Conservation (phyloP, 2,329 filamentous ascomycete species). For the Colletotrichum falcatum region DNA sequence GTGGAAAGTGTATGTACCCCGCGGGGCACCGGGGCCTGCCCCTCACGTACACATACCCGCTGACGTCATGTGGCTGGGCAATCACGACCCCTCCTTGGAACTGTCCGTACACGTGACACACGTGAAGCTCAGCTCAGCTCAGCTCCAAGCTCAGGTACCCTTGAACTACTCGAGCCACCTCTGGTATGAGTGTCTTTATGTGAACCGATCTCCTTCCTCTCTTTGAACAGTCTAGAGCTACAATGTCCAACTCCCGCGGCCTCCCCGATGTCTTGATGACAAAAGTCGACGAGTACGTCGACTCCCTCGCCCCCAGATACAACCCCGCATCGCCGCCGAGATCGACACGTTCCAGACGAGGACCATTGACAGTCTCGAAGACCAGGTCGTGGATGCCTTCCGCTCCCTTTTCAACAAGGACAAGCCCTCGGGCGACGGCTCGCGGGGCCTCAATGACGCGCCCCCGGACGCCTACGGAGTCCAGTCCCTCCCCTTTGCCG, state of each 20-base stretch:
- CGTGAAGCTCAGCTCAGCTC: neutral
- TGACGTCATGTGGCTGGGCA: conserved; percentile 5
- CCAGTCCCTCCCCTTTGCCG: conserved; percentile 58
- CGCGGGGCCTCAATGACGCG: conserved; percentile 48
- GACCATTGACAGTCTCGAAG: conserved; percentile 59
- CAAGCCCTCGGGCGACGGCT: conserved; percentile 38
- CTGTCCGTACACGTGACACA: conserved; percentile 7
- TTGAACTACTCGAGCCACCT: too few species aligned
- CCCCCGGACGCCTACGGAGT: conserved; percentile 56
- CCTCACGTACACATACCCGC: neutral
- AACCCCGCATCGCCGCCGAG: conserved; percentile 59
- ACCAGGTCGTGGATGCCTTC: conserved; percentile 59
- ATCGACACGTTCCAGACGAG: conserved; percentile 58
- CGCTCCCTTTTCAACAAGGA: conserved; percentile 57
- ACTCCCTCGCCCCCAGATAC: conserved; percentile 59
- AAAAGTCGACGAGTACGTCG: conserved; percentile 60
- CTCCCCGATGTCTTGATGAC: conserved; percentile 57
- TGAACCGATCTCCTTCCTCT: neutral
- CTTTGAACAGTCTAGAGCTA: neutral
- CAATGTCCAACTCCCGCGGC: conserved; percentile 50
- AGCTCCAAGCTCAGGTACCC: neutral
- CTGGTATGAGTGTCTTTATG: too few species aligned
- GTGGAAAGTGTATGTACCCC: neutral
- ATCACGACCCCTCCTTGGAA: neutral
- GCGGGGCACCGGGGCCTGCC: neutral